Evolutionary conservation across 2,329 filamentous ascomycete genomes (phyloP), one percentile per base, ranked within the genome.

Genomic region (Phialocephala sp.): DNA sequence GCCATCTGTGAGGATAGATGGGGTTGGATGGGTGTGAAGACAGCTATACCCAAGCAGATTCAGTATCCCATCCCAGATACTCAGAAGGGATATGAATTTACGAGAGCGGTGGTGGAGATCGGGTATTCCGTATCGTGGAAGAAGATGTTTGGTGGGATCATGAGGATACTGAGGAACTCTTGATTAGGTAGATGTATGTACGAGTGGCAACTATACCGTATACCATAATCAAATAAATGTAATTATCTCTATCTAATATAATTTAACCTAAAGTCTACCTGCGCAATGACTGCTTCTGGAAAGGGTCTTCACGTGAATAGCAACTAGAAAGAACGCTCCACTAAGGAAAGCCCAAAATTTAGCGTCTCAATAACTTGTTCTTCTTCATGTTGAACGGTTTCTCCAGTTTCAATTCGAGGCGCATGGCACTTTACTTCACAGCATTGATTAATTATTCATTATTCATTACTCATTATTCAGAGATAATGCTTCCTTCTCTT

Each of bases 1-100:
- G 88, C 90, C 64, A 82, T 99, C 37, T 97, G 93, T 75, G 84
- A 88, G 68, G 95, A 99, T 81, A 83, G 89, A 41, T 83, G 84
- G 65, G 83, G 81, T 18, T 85, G 84, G 81, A 71, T 89, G 22
- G 87, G 88, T 1, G 75, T 91, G 66, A 76, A 89, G 69, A 99
- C 95, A 8, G 82, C 84, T 5, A 97, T 99, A 65, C 95, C 95
- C 2, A 84, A 84, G 1, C 87, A 90, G 5, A 85, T 97, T 71
- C 89, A 90, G 74, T 97, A 98, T 77, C 94, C 95, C 1, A 87
- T 99, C 18, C 76, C 77, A 18, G 85, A 88, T 74, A 88, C 89
- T 66, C 79, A 80, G 50, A 80, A 82, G 60, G 88, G 87, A n/a
- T 92, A 88, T 87, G 80, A 84, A 63, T 90, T 91, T 73, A 83